phyloP scores from a whole-genome alignment of 371 early-diverging fungal genomes.

The Haplosporangium sp. region DNA sequence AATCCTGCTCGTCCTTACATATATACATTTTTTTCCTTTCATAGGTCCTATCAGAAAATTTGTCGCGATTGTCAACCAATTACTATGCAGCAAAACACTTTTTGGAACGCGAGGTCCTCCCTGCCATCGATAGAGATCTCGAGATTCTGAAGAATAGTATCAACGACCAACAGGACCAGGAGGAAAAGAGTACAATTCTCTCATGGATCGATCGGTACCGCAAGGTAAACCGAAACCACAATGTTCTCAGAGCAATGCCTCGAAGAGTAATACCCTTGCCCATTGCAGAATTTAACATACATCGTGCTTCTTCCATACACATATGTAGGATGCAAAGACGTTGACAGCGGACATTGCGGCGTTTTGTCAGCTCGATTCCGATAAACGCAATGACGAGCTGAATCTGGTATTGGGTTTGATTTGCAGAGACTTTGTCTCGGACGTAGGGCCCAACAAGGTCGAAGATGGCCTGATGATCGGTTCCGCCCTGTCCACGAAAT shows the following conservation, averaged over 20 bases:
- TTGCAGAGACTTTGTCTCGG: slow-evolving; percentile 55
- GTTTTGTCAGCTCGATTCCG: slow-evolving; percentile 67
- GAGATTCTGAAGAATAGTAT: slow-evolving; percentile 45
- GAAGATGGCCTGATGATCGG: slow-evolving; percentile 33
- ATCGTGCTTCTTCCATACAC: background rate
- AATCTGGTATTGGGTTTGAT: slow-evolving; percentile 70
- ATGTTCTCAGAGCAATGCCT: background rate
- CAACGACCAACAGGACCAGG: slow-evolving; percentile 11
- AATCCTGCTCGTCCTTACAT: background rate
- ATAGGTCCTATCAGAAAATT: slow-evolving; percentile 70
- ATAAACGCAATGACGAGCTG: slow-evolving; percentile 73
- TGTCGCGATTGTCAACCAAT: slow-evolving; percentile 71
- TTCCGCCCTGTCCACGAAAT: slow-evolving; percentile 68
- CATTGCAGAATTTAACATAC: background rate
- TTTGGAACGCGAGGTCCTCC: slow-evolving; percentile 68
- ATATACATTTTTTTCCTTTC: background rate
- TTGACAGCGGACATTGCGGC: slow-evolving; percentile 59
- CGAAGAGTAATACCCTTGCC: background rate
- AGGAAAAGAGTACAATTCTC: slow-evolving; percentile 24
- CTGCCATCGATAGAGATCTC: slow-evolving; percentile 70
- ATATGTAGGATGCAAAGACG: slow-evolving; percentile 37
- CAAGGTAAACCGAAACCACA: too few species aligned
- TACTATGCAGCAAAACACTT: slow-evolving; percentile 79
- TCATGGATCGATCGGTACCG: slow-evolving; percentile 59
- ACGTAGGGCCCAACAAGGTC: slow-evolving; percentile 38